Evolutionary conservation across 306 rosid genomes (phyloP).

Genomic region (Sphenostylis stenocarpa): DNA sequence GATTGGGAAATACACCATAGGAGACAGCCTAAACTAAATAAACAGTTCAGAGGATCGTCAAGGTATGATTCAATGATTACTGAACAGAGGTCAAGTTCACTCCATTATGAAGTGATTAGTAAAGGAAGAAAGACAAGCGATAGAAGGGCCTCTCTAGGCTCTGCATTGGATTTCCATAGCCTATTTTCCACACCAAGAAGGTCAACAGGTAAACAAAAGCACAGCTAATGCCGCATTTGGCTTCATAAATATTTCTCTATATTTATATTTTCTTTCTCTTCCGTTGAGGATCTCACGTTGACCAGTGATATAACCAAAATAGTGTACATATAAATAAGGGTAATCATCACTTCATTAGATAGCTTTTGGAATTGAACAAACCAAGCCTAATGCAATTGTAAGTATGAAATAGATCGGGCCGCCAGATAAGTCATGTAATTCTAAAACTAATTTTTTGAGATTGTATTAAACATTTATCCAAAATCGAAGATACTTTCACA

Average conservation of each 20-base stretch:
- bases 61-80: constrained; percentile 38
- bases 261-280: not conserved
- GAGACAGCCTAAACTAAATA: constrained; percentile 37
- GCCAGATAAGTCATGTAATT: not conserved
- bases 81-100: constrained; percentile 47
- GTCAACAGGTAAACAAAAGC: constrained; percentile 48
- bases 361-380: not conserved
- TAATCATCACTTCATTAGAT: not conserved
- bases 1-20: constrained; percentile 50
- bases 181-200: constrained; percentile 45
- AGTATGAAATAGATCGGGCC: not conserved
- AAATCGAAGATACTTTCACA: not conserved
- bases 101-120: constrained; percentile 40
- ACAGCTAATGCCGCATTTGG: not conserved
- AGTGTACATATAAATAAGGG: not conserved
- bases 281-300: not conserved
- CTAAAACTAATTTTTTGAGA: not conserved
- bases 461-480: not conserved
- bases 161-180: constrained; percentile 57
- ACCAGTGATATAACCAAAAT: not conserved
- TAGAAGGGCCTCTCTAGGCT: constrained; percentile 52
- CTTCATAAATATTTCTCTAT: not conserved
- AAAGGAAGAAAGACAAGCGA: constrained; percentile 39
- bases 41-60: constrained; percentile 35
- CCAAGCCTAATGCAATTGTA: not conserved